These are phyloP conservation scores for Cephalotrichum gorgonifer DNA, from an alignment of 2,329 filamentous ascomycete species.

Conservation along the genomic window DNA sequence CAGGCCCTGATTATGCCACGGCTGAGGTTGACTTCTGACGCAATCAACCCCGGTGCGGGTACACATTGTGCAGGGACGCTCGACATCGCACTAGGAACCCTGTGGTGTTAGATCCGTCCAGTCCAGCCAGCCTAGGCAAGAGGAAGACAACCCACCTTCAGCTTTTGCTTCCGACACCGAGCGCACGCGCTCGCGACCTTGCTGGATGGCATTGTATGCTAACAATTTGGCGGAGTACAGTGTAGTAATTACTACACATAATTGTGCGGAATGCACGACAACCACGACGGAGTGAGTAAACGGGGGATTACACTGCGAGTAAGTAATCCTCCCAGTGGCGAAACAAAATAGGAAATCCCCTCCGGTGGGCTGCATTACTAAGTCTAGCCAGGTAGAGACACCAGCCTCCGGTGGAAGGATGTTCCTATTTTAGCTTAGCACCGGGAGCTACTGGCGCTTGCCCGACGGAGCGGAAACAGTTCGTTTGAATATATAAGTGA, in stretches of 20 bases:
- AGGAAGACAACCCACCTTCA: neutral
- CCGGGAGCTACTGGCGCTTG: neutral
- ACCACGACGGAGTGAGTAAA: too few species aligned
- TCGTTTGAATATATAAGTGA: neutral
- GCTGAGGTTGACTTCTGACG: neutral
- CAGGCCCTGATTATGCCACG: neutral
- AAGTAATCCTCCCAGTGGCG: too few species aligned
- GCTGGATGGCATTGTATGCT: neutral
- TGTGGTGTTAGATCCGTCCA: neutral
- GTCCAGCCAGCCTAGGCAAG: neutral
- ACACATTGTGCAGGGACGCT: conserved; percentile 21
- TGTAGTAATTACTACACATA: too few species aligned
- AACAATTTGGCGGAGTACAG: too few species aligned
- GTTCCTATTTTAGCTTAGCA: neutral
- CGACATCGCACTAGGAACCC: conserved; percentile 9
- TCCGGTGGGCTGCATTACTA: too few species aligned
- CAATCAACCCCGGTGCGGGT: conserved; percentile 14
- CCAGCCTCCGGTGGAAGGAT: neutral
- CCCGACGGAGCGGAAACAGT: neutral
- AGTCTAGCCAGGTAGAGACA: too few species aligned
- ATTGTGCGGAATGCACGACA: too few species aligned
- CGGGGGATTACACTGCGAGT: too few species aligned
- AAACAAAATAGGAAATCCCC: neutral
- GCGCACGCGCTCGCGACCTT: neutral
- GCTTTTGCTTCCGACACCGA: neutral